Evolutionary conservation across 2,329 filamentous ascomycete species (phyloP).

Genomic region (Trematosphaeria pertusa): DNA sequence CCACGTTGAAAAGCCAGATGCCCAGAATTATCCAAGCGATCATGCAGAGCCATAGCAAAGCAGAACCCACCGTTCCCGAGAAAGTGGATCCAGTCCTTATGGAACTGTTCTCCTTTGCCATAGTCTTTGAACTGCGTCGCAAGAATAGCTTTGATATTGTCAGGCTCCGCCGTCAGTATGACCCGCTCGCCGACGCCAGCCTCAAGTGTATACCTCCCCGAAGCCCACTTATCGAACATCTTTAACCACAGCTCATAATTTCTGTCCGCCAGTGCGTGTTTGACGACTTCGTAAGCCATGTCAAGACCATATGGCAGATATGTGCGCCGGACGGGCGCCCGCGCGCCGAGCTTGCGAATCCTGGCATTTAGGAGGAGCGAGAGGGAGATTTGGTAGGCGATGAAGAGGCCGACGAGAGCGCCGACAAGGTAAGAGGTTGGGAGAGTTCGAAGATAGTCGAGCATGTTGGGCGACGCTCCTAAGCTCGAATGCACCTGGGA

Average conservation of each 20-base stretch:
- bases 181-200: conserved; percentile 64
- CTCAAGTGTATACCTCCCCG: conserved; percentile 66
- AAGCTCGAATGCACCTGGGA: neutral
- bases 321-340: conserved; percentile 51
- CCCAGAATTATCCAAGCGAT: conserved; percentile 51
- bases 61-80: conserved; percentile 72
- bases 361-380: conserved; percentile 41
- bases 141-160: conserved; percentile 92
- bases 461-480: conserved; percentile 25
- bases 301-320: conserved; percentile 65
- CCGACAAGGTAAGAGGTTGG: conserved; percentile 31
- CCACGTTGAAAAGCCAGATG: neutral
- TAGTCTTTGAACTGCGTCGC: conserved; percentile 86
- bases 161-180: conserved; percentile 80
- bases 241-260: conserved; percentile 69
- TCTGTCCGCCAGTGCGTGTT: conserved; percentile 59
- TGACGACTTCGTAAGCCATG: conserved; percentile 65
- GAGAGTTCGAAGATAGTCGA: conserved; percentile 25
- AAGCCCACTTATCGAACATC: conserved; percentile 54
- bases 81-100: conserved; percentile 76
- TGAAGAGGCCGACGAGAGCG: conserved; percentile 23
- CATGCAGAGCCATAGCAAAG: too few species aligned
- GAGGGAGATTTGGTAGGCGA: conserved; percentile 23
- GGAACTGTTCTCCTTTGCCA: conserved; percentile 80
- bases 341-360: conserved; percentile 52